Evolutionary conservation across 805 yeast genomes (phyloP).

Genomic region (Candida vartiovaarae): DNA sequence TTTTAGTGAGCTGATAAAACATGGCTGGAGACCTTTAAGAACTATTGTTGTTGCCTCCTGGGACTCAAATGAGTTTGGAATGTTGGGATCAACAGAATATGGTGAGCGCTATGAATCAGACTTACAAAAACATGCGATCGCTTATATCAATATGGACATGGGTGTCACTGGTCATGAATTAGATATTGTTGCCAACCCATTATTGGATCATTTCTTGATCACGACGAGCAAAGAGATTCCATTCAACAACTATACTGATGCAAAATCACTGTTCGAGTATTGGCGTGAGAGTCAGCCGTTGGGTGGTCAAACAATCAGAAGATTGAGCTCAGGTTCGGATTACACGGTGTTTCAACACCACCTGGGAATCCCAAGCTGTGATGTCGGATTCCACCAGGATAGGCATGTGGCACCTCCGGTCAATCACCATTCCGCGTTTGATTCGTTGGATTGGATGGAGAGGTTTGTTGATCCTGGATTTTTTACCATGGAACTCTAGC

Average conservation of each 20-base stretch:
- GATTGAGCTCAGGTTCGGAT: constrained; percentile 32
- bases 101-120: constrained; percentile 50
- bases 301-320: constrained; percentile 27
- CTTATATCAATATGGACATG: constrained; percentile 41
- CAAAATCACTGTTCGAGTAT: constrained; percentile 38
- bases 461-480: constrained; percentile 49
- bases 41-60: constrained; percentile 67
- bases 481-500: constrained; percentile 50
- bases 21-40: constrained; percentile 68
- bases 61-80: constrained; percentile 77
- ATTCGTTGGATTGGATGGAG: constrained; percentile 50
- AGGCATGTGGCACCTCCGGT: constrained; percentile 31
- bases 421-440: constrained; percentile 53
- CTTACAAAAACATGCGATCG: constrained; percentile 46
- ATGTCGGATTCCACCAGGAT: constrained; percentile 32
- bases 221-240: constrained; percentile 41
- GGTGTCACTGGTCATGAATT: constrained; percentile 48
- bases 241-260: constrained; percentile 29
- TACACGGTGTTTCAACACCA: constrained; percentile 48
- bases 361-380: constrained; percentile 59
- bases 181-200: constrained; percentile 46
- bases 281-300: constrained; percentile 31
- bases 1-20: constrained; percentile 33
- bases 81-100: constrained; percentile 72
- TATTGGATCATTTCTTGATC: constrained; percentile 38